These are phyloP conservation scores for Apiotrichum gamsii DNA, from an alignment of 1,284 basidiomycete genomes.

Conservation along the genomic window DNA sequence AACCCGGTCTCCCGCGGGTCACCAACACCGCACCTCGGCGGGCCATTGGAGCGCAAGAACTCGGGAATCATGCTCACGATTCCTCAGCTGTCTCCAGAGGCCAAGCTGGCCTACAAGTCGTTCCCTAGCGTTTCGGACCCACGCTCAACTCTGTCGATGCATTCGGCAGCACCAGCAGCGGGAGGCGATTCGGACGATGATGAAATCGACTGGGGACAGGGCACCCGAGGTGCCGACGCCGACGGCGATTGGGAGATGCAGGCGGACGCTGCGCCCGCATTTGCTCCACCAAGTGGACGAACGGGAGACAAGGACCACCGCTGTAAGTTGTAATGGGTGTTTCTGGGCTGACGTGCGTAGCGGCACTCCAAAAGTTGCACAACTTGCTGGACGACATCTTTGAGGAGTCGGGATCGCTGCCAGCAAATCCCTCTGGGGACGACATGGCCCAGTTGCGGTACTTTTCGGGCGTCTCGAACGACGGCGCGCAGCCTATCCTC, in stretches of 20 bases:
- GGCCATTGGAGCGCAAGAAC: too few relatives aligned
- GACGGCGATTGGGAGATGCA: conserved; percentile 37
- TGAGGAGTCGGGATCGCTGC: conserved; percentile 75
- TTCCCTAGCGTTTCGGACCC: conserved; percentile 5
- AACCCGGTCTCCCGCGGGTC: background rate
- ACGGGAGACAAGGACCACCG: conserved; percentile 70
- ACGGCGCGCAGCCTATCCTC: conserved; percentile 58
- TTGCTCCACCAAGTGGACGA: conserved; percentile 25
- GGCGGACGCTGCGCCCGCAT: background rate
- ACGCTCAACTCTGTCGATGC: conserved; percentile 3
- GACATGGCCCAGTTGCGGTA: conserved; percentile 54
- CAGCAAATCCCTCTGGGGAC: conserved; percentile 56
- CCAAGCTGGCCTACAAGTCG: conserved; percentile 2
- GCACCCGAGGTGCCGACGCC: conserved; percentile 12
- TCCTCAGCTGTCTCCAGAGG: conserved; percentile 2
- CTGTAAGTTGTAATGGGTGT: conserved; percentile 56
- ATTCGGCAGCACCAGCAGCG: conserved; percentile 14
- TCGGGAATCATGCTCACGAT: background rate
- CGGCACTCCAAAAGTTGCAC: conserved; percentile 65
- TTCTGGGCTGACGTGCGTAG: conserved; percentile 45
- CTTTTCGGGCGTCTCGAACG: conserved; percentile 60
- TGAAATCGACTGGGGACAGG: conserved; percentile 34
- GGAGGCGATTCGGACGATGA: conserved; percentile 34
- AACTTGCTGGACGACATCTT: conserved; percentile 74
- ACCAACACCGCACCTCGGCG: background rate